Base-by-base conservation (phyloP, 306 rosid genomes). In the Vigna angularis region DNA sequence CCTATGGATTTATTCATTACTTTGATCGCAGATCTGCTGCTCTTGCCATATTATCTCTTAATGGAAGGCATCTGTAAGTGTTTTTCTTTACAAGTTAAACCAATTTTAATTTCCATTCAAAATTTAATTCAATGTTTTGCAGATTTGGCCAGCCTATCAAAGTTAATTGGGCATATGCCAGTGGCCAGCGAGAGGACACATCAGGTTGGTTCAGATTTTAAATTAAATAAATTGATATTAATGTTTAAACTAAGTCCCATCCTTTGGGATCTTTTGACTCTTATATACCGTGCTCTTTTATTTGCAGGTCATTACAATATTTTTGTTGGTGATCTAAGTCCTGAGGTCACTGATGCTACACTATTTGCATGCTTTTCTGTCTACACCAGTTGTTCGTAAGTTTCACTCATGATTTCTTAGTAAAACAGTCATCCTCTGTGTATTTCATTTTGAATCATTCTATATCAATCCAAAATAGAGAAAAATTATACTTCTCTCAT, bases 91-190 rank as follows among this genome's bases (percentile, higher is more conserved):
- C 13, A 13, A 48, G 34, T 50, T 72, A 38, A 49, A 24, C 73
- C 67, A n/a, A 66, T 81, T 59, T 74, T 78, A 34, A 48, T 61
- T 70, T 76, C 49, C 11, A 16, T 83, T 75, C 49, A 75, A 81
- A 24, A 52, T 79, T 38, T 62, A 73, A 53, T 82, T 62, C 53
- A 73, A 62, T 74, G 74, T 12, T 75, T 85, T 79, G 56, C 86
- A 95, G 99, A 85, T 93, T 95, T 87, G 98, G 99, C 79, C 99
- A 95, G 87, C 97, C 98, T 73, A 95, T 95, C 84, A 95, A 95
- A 85, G 98, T 95, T 72, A 95, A 95, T 84, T 95, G 97, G 98
- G 98, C 98, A 53, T 95, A 95, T 82, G 97, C 97, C 68, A 92
- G 97, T 83, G 97, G 97, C 75, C 97, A 94, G 89, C 91, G 98